Conservation (phyloP, 352 stramenopile species). For the Phytophthora tubulina region DNA sequence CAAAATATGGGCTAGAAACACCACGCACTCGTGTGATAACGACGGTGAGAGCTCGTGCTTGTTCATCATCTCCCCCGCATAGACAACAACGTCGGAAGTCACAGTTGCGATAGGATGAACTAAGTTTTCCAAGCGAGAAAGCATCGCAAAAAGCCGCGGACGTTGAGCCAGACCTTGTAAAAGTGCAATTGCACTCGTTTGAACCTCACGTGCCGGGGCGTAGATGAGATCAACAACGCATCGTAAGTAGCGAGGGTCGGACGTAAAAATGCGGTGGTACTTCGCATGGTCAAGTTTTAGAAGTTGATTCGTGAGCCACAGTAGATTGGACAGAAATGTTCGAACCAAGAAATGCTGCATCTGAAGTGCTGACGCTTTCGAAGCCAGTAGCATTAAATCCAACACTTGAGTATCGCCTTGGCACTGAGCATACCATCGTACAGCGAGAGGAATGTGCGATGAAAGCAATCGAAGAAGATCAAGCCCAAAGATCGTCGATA, state of each 20-base stretch:
- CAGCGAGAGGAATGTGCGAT: neutral
- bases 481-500: constrained; percentile 20
- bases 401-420: constrained; percentile 26
- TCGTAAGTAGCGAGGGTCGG: constrained; percentile 35
- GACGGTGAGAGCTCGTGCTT: constrained; percentile 19
- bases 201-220: constrained; percentile 28
- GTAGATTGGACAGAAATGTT: constrained; percentile 31
- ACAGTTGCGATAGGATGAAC: constrained; percentile 7
- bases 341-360: constrained; percentile 26
- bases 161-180: constrained; percentile 26
- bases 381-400: constrained; percentile 25
- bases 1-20: constrained; percentile 33
- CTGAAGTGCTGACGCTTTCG: constrained; percentile 26
- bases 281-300: constrained; percentile 8
- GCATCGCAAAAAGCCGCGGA: constrained; percentile 17
- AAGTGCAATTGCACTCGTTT: constrained; percentile 37
- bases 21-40: constrained; percentile 23
- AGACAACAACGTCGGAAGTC: constrained; percentile 6
- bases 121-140: constrained; percentile 27
- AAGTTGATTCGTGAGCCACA: constrained; percentile 15
- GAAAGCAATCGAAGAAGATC: constrained; percentile 24
- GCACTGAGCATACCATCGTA: constrained; percentile 21
- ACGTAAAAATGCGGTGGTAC: constrained; percentile 27
- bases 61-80: constrained; percentile 15
- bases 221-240: constrained; percentile 40